These are phyloP conservation scores for Rhododendron molle DNA, from an alignment of 148 eudicot genomes.

Conservation along the genomic window DNA sequence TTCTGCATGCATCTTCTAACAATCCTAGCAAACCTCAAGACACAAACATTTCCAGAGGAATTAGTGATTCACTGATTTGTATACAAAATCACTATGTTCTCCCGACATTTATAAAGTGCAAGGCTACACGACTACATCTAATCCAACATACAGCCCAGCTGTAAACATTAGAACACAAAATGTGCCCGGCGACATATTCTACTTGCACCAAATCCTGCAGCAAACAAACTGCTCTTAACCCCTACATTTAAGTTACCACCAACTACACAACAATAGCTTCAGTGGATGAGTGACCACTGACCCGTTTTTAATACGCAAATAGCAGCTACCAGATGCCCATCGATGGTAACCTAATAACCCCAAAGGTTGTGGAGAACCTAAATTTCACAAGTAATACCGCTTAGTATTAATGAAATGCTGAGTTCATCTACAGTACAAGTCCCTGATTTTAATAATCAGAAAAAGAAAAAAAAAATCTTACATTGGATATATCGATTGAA, in stretches of 20 bases:
- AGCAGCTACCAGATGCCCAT: not conserved
- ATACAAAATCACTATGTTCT: not conserved
- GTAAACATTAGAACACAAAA: not conserved
- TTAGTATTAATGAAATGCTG: not conserved
- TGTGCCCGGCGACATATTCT: not conserved
- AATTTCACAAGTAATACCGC: not conserved
- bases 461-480: slow-evolving; percentile 31
- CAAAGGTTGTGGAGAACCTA: not conserved
- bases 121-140: not conserved
- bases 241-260: not conserved
- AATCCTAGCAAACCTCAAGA: not conserved
- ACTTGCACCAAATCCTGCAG: not conserved
- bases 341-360: not conserved
- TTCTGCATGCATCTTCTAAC: not conserved
- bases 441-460: not conserved
- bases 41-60: not conserved
- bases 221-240: not conserved
- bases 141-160: not conserved
- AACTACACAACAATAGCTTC: not conserved
- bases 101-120: not conserved
- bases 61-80: not conserved
- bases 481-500: slow-evolving; percentile 94
- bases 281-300: not conserved
- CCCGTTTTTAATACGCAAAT: not conserved
- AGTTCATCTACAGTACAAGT: not conserved